Evolutionary conservation across 2,329 filamentous ascomycete genomes (phyloP).

Genomic region (Xylariales sp.): DNA sequence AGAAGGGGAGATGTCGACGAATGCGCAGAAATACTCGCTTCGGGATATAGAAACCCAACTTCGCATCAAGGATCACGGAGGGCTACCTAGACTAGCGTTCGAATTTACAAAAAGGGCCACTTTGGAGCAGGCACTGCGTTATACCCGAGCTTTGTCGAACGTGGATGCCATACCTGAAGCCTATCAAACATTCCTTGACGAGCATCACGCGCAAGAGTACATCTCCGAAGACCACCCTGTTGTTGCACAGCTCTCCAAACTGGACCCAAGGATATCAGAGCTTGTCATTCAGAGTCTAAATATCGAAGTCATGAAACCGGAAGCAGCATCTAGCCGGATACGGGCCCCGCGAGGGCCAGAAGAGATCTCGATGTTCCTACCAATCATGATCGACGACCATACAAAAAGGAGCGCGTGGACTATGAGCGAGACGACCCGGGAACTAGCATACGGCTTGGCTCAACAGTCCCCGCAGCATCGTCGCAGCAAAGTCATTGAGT

Average conservation of each 20-base stretch:
- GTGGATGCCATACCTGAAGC: slow-evolving; percentile 6
- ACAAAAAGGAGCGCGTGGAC: slow-evolving; percentile 34
- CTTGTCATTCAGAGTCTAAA: slow-evolving; percentile 32
- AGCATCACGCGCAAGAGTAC: slow-evolving; percentile 19
- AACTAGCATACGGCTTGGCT: slow-evolving; percentile 32
- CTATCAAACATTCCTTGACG: slow-evolving; percentile 21
- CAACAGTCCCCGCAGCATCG: slow-evolving; percentile 14
- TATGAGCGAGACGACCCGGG: slow-evolving; percentile 28
- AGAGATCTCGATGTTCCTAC: slow-evolving; percentile 31
- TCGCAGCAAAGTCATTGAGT: slow-evolving; percentile 29
- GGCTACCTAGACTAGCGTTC: slow-evolving; percentile 25
- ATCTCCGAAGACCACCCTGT: slow-evolving; percentile 21
- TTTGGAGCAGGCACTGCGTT: slow-evolving; percentile 17
- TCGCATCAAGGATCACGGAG: slow-evolving; percentile 21
- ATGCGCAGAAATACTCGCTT: slow-evolving; percentile 29
- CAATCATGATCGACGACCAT: slow-evolving; percentile 35
- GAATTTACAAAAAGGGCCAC: slow-evolving; percentile 18
- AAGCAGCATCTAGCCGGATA: slow-evolving; percentile 21
- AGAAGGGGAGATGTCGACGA: background rate
- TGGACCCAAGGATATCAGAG: slow-evolving; percentile 33
- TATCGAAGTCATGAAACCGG: slow-evolving; percentile 23
- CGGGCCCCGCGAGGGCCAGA: slow-evolving; percentile 19
- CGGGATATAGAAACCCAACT: slow-evolving; percentile 20
- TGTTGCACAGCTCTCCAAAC: slow-evolving; percentile 16
- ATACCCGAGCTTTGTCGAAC: slow-evolving; percentile 18